phyloP scores from a whole-genome alignment of 441 rosid species.

The Oxalis stricta region DNA sequence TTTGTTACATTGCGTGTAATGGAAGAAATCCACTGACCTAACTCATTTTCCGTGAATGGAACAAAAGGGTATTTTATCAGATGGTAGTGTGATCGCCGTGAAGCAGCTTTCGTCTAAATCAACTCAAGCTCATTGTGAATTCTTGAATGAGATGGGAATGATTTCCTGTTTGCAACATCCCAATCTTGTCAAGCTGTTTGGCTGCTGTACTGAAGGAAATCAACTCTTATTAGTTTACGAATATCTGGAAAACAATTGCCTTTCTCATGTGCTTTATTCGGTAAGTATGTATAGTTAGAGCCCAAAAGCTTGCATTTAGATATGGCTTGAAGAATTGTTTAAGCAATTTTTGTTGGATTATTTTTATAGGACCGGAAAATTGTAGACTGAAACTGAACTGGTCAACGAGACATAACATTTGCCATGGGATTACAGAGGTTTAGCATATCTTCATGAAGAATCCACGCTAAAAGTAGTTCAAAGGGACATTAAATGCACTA shows the following conservation, averaged over 20 bases:
- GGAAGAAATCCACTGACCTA: too few relatives aligned
- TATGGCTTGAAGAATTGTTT: neutral
- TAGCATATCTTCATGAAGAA: constrained; percentile 17
- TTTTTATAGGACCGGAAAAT: constrained; percentile 26
- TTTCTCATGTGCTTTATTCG: constrained; percentile 43
- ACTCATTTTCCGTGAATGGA: neutral
- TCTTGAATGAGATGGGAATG: constrained; percentile 54
- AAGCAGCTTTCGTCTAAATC: constrained; percentile 63
- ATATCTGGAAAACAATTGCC: constrained; percentile 64
- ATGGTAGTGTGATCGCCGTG: constrained; percentile 52
- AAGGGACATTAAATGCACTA: constrained; percentile 20
- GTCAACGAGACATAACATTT: constrained; percentile 13
- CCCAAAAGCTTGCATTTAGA: too few relatives aligned
- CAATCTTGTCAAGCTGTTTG: constrained; percentile 59
- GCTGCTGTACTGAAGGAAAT: constrained; percentile 54
- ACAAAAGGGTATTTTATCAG: constrained; percentile 38
- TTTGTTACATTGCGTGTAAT: neutral
- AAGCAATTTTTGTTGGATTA: constrained; percentile 5
- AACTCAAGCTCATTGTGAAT: constrained; percentile 61
- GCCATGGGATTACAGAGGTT: constrained; percentile 18
- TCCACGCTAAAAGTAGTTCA: constrained; percentile 12
- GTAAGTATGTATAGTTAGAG: constrained; percentile 28
- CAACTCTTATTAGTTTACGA: constrained; percentile 56
- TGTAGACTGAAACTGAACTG: constrained; percentile 30
- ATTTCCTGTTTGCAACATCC: constrained; percentile 61